Evolutionary conservation across 257 asterid genomes (phyloP).

Genomic region (Nemophila menziesii): DNA sequence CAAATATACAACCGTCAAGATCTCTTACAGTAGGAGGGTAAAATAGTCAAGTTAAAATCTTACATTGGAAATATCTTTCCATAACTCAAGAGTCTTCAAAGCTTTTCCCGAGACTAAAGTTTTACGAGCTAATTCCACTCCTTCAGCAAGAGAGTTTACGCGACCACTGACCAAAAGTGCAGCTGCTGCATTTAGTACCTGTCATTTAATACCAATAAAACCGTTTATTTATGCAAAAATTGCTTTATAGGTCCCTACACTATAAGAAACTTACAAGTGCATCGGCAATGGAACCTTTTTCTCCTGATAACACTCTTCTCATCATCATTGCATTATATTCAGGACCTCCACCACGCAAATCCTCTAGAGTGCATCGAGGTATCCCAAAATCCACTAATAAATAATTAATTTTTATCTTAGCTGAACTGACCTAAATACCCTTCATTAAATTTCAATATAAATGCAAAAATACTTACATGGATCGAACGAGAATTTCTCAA

Average conservation of each 20-base stretch:
- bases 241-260: neutral
- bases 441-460: neutral
- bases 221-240: neutral
- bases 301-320: slow-evolving; percentile 56
- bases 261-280: slow-evolving; percentile 44
- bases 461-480: slow-evolving; percentile 43
- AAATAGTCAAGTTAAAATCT: slow-evolving; percentile 11
- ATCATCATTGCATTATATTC: slow-evolving; percentile 54
- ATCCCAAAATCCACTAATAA: slow-evolving; percentile 59
- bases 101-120: slow-evolving; percentile 68
- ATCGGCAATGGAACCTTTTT: slow-evolving; percentile 66
- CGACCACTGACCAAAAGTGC: slow-evolving; percentile 73
- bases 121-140: slow-evolving; percentile 61
- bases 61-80: slow-evolving; percentile 65
- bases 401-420: slow-evolving; percentile 1
- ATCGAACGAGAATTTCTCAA: slow-evolving; percentile 54
- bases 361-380: slow-evolving; percentile 56
- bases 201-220: neutral
- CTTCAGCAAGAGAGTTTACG: slow-evolving; percentile 47
- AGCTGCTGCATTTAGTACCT: slow-evolving; percentile 89
- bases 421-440: too few species aligned
- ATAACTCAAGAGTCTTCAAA: slow-evolving; percentile 48
- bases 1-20: neutral
- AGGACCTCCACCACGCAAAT: slow-evolving; percentile 66
- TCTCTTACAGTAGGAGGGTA: neutral